Evolutionary conservation across 2,329 filamentous ascomycete species (phyloP).

Genomic region (Decorospora gaudefroyi): DNA sequence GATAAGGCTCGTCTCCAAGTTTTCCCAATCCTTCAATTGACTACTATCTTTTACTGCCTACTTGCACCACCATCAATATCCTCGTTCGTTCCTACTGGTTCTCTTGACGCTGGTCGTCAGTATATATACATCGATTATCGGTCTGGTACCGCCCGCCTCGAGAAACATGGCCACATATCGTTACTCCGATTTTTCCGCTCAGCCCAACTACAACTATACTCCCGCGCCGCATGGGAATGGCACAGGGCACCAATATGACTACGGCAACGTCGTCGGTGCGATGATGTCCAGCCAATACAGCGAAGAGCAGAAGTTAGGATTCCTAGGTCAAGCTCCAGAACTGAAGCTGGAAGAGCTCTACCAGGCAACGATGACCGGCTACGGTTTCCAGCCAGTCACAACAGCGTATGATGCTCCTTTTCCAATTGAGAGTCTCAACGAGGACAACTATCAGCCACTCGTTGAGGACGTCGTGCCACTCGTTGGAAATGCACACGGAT

Average conservation of each 20-base stretch:
- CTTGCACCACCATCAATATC: no score
- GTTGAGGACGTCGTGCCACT: neutral
- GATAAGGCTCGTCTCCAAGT: no score
- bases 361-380: neutral
- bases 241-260: neutral
- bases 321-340: neutral
- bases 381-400: neutral
- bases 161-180: slow-evolving; percentile 1
- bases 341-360: neutral
- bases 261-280: neutral
- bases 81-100: no score
- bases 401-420: neutral
- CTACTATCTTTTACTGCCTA: no score
- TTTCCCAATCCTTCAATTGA: no score
- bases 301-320: neutral
- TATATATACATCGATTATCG: neutral
- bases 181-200: neutral
- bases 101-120: slow-evolving; percentile 12
- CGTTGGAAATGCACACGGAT: neutral
- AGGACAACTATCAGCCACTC: slow-evolving; percentile 7
- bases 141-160: slow-evolving; percentile 3
- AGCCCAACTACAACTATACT: neutral
- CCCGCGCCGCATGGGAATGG: neutral
- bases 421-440: neutral
- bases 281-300: neutral